Conservation (phyloP, 1,284 basidiomycete genomes). For the Ustilago lituana region DNA sequence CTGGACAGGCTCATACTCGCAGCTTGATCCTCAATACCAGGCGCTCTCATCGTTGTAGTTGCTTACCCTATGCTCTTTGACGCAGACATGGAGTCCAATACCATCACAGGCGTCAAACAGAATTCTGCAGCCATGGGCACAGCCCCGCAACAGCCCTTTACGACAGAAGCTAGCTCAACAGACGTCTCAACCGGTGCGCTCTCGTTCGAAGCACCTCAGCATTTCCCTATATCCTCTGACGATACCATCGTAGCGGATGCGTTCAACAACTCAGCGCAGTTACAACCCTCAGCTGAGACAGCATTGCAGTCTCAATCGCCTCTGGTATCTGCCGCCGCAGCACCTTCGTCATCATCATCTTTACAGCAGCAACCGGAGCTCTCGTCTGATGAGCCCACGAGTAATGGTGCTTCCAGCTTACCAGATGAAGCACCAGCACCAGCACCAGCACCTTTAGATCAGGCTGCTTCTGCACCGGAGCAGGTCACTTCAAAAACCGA, state of each 20-base stretch:
- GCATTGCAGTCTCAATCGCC: too few species aligned
- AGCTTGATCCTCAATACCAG: too few species aligned
- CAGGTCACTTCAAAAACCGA: too few species aligned
- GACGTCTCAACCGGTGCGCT: background rate
- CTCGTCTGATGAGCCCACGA: too few species aligned
- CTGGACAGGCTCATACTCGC: too few species aligned
- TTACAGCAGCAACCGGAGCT: too few species aligned
- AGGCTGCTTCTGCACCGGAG: too few species aligned
- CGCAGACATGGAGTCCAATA: background rate
- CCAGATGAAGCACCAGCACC: background rate
- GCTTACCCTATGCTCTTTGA: background rate
- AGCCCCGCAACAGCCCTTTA: background rate
- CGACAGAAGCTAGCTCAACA: background rate
- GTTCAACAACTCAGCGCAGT: background rate
- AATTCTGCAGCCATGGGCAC: slow-evolving; percentile 1
- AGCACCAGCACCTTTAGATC: background rate
- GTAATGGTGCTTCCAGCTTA: too few species aligned
- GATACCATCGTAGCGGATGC: too few species aligned
- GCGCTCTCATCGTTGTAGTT: too few species aligned
- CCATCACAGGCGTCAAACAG: background rate
- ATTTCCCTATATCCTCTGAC: background rate
- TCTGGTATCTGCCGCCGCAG: background rate
- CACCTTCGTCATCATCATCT: background rate
- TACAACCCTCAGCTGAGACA: background rate
- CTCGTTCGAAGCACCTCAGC: background rate